These are phyloP conservation scores for Calvatia gigantea DNA, from an alignment of 768 basidiomycete species.

Conservation along the genomic window DNA sequence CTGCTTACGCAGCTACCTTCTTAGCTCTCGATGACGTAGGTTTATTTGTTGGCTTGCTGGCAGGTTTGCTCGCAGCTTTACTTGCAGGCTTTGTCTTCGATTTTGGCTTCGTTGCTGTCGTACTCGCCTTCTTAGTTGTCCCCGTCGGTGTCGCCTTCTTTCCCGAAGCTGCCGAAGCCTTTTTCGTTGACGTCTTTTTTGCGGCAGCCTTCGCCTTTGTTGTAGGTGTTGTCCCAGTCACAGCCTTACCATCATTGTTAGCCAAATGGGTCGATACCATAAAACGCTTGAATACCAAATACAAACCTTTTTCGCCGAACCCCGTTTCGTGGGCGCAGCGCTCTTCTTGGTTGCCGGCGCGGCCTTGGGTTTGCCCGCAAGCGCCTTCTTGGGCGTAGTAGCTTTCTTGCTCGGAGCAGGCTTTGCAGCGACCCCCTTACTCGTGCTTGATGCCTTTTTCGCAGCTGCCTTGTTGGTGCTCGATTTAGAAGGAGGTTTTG, in stretches of 20 bases:
- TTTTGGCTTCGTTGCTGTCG: conserved; percentile 21
- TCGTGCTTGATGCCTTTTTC: conserved; percentile 28
- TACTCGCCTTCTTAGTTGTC: conserved; percentile 26
- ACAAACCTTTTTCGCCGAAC: conserved; percentile 69
- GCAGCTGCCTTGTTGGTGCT: conserved; percentile 25
- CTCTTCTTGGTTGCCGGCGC: conserved; percentile 18
- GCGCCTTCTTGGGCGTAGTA: conserved; percentile 24
- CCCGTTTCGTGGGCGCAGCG: conserved; percentile 39
- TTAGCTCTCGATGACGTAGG: conserved; percentile 25
- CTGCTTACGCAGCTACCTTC: conserved; percentile 22
- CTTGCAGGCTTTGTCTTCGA: conserved; percentile 25
- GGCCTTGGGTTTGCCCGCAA: conserved; percentile 21
- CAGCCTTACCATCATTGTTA: conserved; percentile 33
- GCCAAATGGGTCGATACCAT: not conserved
- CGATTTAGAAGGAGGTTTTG: conserved; percentile 41
- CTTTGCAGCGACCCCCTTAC: conserved; percentile 31
- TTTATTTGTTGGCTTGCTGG: conserved; percentile 22
- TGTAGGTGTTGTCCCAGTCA: conserved; percentile 45
- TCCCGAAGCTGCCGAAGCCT: conserved; percentile 25
- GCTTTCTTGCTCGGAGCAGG: conserved; percentile 17
- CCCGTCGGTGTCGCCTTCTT: conserved; percentile 25
- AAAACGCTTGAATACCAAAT: not conserved
- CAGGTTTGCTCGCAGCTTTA: conserved; percentile 21
- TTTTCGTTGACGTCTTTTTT: conserved; percentile 33
- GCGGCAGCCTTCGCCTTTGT: conserved; percentile 36